These are phyloP conservation scores for Naganishia albida DNA, from an alignment of 1,284 basidiomycete species.

Conservation along the genomic window DNA sequence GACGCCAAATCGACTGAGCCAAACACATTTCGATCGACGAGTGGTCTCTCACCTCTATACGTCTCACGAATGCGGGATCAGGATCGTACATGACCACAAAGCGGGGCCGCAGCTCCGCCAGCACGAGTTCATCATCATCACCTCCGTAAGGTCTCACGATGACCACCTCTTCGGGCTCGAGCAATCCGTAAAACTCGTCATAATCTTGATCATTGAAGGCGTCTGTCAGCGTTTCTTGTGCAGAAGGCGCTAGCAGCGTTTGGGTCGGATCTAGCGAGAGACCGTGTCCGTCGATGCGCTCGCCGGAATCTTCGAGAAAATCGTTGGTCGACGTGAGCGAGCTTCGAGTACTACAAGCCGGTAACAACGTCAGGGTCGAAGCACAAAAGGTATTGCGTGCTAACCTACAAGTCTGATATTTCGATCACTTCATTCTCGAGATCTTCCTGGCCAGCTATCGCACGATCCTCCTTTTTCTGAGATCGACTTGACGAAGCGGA, in stretches of 20 bases:
- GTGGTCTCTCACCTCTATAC: slow-evolving; percentile 73
- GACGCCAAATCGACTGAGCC: background rate
- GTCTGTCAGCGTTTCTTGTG: slow-evolving; percentile 39
- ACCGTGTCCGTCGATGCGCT: background rate
- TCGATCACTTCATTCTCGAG: slow-evolving; percentile 62
- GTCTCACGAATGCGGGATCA: slow-evolving; percentile 84
- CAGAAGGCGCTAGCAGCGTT: slow-evolving; percentile 36
- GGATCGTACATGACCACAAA: slow-evolving; percentile 97
- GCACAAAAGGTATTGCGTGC: background rate
- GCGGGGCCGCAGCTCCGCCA: slow-evolving; percentile 84
- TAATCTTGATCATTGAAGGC: slow-evolving; percentile 53
- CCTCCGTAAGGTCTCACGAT: slow-evolving; percentile 86
- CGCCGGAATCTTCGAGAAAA: slow-evolving; percentile 7
- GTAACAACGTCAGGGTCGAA: background rate
- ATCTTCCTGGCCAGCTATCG: slow-evolving; percentile 41
- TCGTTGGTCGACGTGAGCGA: slow-evolving; percentile 9
- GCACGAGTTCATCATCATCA: slow-evolving; percentile 85
- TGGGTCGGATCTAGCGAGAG: slow-evolving; percentile 13
- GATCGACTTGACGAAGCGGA: slow-evolving; percentile 31
- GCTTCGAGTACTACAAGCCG: slow-evolving; percentile 12
- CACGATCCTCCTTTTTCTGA: slow-evolving; percentile 37
- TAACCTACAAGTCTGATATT: slow-evolving; percentile 64
- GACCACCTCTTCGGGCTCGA: slow-evolving; percentile 77
- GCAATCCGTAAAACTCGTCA: slow-evolving; percentile 77
- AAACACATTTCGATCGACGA: too few relatives aligned